Base-by-base conservation (phyloP, 2,329 filamentous ascomycete species). In the Alternaria arborescens region DNA sequence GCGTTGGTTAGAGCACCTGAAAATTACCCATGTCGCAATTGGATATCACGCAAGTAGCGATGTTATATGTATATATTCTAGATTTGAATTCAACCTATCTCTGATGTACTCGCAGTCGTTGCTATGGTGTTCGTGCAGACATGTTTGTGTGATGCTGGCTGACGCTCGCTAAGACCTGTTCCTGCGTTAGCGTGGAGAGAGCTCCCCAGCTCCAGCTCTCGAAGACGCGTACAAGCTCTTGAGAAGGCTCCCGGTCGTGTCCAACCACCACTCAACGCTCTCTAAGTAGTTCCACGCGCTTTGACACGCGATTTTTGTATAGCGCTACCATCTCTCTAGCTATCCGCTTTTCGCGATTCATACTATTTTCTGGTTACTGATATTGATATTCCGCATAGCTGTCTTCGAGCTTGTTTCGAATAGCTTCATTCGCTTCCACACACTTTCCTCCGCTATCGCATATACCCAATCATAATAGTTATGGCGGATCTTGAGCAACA, bases 401-500 rank as follows among this genome's bases (percentile, higher is more conserved):
- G 22, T 24, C 30, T 40, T 40, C 55, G n/a, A 44, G 24, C 28
- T 43, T 44, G 24, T 20, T 43, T 44, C 24, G 18, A 11, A 40
- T 28, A 52, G 46, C 26, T 34, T 44, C 58, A 52, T 14, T 48
- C 48, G 32, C 34, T 42, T 22, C 26, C 57, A 14, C 38, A 28
- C 30, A 55, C 52, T 43, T 59, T 4, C 43, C 26, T 48, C 10
- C 32, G 42, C 24, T 44, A 40, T 51, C 42, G 20, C 46, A 48
- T 42, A 18, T 43, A 55, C 32, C 48, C 20, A 41, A 51, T 24
- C 22, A 48, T 40, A 43, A 8, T 62, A 46, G 38, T 56, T 34
- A 72, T 78, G 76, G 76, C 72, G 59, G 75, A 77, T 50, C 50
- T 62, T 10, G 73, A 74, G 53, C 65, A 73, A 36, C 64, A 69